Conservation (phyloP, 2,329 filamentous ascomycete genomes). For the Aspergillus sp. region DNA sequence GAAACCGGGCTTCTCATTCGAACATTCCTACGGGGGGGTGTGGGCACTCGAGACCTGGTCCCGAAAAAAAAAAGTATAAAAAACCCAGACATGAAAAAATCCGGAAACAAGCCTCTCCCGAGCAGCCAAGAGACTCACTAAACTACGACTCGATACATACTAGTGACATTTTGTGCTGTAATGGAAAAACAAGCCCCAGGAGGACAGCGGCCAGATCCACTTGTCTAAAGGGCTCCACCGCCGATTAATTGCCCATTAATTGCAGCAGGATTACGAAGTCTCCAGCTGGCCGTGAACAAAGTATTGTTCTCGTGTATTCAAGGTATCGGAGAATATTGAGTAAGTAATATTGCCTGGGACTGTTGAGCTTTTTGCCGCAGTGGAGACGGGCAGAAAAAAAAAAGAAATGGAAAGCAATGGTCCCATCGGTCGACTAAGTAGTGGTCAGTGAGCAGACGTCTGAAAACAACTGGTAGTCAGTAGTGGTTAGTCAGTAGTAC, state of each 20-base stretch:
- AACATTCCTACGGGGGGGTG: not conserved
- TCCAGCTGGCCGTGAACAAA: too few species aligned
- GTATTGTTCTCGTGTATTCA: too few species aligned
- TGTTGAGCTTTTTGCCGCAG: not conserved
- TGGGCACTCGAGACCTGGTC: too few species aligned
- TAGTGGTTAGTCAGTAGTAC: not conserved
- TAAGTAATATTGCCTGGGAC: not conserved
- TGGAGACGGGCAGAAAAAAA: not conserved
- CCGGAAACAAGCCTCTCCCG: too few species aligned
- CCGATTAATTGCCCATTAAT: not conserved
- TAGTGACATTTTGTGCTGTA: not conserved
- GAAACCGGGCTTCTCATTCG: not conserved
- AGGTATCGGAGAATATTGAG: too few species aligned
- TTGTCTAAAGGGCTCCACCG: not conserved
- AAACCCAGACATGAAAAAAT: too few species aligned
- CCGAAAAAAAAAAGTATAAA: too few species aligned
- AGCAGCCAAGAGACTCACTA: too few species aligned
- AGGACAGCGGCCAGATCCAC: not conserved
- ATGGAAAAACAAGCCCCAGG: not conserved
- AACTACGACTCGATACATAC: too few species aligned
- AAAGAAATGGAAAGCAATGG: not conserved
- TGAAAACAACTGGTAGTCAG: too few species aligned
- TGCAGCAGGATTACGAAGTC: not conserved
- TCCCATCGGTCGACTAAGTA: not conserved
- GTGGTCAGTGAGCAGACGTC: too few species aligned